These are phyloP conservation scores for Nakazawaea populi DNA, from an alignment of 805 yeast genomes.

Conservation along the genomic window DNA sequence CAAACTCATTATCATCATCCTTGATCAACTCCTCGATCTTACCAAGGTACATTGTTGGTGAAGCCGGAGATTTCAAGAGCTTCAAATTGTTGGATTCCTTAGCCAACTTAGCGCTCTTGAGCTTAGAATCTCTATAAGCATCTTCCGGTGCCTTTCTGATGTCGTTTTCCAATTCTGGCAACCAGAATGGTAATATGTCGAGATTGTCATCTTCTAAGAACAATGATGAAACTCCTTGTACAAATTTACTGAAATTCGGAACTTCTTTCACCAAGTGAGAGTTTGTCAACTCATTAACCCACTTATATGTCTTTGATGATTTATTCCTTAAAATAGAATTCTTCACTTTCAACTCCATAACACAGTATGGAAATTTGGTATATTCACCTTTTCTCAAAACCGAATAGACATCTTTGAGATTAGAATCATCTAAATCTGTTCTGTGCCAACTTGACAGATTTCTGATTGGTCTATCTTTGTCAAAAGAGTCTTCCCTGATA, in stretches of 20 bases:
- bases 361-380: constrained; percentile 76
- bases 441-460: constrained; percentile 90
- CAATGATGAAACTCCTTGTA: constrained; percentile 87
- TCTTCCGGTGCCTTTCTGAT: constrained; percentile 65
- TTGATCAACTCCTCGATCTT: constrained; percentile 25
- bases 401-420: constrained; percentile 57
- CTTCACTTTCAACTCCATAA: constrained; percentile 71
- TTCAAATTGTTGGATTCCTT: constrained; percentile 31
- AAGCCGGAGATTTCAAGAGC: constrained; percentile 36
- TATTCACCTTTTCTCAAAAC: constrained; percentile 82
- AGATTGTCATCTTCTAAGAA: constrained; percentile 87
- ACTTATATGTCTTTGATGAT: constrained; percentile 40
- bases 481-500: constrained; percentile 88
- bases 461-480: constrained; percentile 79
- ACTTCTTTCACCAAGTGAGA: constrained; percentile 87
- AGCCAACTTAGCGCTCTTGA: constrained; percentile 42
- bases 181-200: constrained; percentile 82
- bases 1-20: constrained; percentile 35
- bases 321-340: constrained; percentile 43
- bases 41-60: constrained; percentile 23
- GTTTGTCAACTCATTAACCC: constrained; percentile 85
- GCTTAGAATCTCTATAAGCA: constrained; percentile 63
- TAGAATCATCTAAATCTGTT: constrained; percentile 69
- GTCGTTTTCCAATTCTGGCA: constrained; percentile 80
- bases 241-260: constrained; percentile 87